These are phyloP conservation scores for Globisporangium megalacanthum DNA, from an alignment of 352 stramenopile genomes.

Conservation along the genomic window DNA sequence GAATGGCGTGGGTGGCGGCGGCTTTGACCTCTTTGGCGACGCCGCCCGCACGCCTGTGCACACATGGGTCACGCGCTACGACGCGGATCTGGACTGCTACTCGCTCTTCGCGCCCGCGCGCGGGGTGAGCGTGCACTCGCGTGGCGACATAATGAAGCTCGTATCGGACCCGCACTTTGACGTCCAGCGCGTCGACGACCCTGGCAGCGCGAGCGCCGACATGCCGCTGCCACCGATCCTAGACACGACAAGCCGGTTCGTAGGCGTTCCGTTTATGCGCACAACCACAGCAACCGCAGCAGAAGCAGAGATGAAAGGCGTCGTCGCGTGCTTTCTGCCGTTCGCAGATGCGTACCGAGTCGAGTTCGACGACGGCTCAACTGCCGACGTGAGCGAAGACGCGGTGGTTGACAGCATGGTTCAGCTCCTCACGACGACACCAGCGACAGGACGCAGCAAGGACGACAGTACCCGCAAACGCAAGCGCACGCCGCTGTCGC, in stretches of 20 bases:
- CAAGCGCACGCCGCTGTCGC: conserved; percentile 2
- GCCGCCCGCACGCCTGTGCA: conserved; percentile 23
- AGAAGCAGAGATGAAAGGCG: conserved; percentile 14
- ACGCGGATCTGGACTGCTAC: conserved; percentile 54
- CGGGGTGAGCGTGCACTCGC: conserved; percentile 26
- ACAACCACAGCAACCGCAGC: conserved; percentile 2
- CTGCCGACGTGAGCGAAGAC: conserved; percentile 40
- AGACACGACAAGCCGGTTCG: conserved; percentile 45
- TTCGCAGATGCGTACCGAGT: conserved; percentile 57
- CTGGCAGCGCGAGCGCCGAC: conserved; percentile 16
- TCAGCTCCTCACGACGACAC: conserved; percentile 20
- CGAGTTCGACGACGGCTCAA: conserved; percentile 42
- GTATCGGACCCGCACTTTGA: conserved; percentile 47
- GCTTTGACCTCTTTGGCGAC: background rate
- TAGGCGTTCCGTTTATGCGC: conserved; percentile 32
- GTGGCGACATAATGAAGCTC: conserved; percentile 61
- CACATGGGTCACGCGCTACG: conserved; percentile 70
- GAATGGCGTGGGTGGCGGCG: background rate
- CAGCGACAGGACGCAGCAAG: background rate
- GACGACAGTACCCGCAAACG: conserved; percentile 3
- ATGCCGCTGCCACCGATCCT: conserved; percentile 43
- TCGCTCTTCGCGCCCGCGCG: conserved; percentile 52
- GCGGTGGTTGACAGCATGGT: conserved; percentile 64
- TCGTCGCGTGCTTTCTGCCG: conserved; percentile 50
- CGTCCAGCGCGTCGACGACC: conserved; percentile 35